Percentiles rank a stretch among this genome's conserved stretches.
Evolutionary conservation across 2,329 filamentous ascomycete genomes (phyloP).

Genomic region (Paraphaeosphaeria sporulosa): DNA sequence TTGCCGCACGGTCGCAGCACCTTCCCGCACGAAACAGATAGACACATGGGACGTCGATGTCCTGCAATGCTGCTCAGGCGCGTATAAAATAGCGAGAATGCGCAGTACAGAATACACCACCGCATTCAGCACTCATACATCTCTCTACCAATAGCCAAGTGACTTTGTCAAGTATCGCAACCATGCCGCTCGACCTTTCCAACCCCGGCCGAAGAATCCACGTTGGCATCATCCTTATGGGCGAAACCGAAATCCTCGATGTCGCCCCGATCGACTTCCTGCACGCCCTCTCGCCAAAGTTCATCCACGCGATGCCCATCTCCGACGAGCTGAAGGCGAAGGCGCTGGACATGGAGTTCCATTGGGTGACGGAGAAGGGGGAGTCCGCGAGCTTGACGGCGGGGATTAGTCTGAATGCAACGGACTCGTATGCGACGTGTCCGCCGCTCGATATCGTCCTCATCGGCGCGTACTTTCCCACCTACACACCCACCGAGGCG

Average conservation of each 20-base stretch:
- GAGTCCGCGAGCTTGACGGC: constrained; percentile 21
- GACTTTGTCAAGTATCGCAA: background rate
- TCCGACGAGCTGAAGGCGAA: constrained; percentile 22
- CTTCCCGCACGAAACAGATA: background rate
- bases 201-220: constrained; percentile 24
- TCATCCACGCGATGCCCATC: constrained; percentile 20
- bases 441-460: constrained; percentile 53
- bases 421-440: constrained; percentile 50
- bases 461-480: constrained; percentile 47
- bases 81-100: background rate
- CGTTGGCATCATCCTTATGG: constrained; percentile 29
- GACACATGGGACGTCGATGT: no score
- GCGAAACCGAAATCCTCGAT: constrained; percentile 38
- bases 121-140: no score
- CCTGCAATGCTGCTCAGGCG: no score
- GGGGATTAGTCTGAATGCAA: constrained; percentile 24
- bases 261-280: constrained; percentile 41
- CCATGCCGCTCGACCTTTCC: constrained; percentile 18
- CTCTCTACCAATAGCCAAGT: no score
- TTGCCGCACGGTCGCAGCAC: background rate
- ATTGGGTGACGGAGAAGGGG: constrained; percentile 42
- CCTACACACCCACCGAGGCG: constrained; percentile 39
- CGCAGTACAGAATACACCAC: background rate
- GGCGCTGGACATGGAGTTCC: constrained; percentile 37
- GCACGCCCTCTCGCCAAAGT: constrained; percentile 25